Conservation (phyloP, 192 early-diverging fungal species). For the Backusella tuberculispora region DNA sequence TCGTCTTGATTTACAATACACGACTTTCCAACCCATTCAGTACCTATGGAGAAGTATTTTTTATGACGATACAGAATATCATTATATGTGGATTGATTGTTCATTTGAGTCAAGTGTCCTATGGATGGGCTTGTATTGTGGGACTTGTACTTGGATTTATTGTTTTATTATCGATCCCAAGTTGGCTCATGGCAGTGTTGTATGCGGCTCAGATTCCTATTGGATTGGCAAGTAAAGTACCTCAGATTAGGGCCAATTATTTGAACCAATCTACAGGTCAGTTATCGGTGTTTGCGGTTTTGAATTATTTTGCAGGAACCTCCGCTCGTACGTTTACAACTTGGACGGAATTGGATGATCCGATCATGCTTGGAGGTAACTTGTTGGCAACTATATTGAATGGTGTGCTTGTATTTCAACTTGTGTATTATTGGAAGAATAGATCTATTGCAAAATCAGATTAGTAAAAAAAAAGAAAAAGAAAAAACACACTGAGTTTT, state of each 20-base stretch:
- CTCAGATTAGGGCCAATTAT: slow-evolving; percentile 88
- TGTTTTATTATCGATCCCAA: background rate
- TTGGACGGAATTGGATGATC: slow-evolving; percentile 86
- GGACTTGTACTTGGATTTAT: slow-evolving; percentile 43
- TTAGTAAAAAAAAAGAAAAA: slow-evolving; percentile 4
- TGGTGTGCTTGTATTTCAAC: slow-evolving; percentile 76
- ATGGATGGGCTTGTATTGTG: slow-evolving; percentile 38
- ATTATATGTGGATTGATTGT: slow-evolving; percentile 76
- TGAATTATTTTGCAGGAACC: slow-evolving; percentile 86
- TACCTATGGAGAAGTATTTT: slow-evolving; percentile 85
- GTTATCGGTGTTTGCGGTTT: slow-evolving; percentile 86
- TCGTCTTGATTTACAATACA: slow-evolving; percentile 85
- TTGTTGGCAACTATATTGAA: slow-evolving; percentile 78
- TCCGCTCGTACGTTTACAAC: slow-evolving; percentile 92
- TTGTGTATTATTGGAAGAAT: slow-evolving; percentile 50
- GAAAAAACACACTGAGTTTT: background rate
- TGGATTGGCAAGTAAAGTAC: slow-evolving; percentile 79
- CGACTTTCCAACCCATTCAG: slow-evolving; percentile 85
- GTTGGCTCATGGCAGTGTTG: slow-evolving; percentile 14
- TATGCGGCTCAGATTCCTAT: slow-evolving; percentile 69
- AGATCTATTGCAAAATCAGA: slow-evolving; percentile 3
- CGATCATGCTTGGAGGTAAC: slow-evolving; percentile 71
- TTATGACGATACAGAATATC: slow-evolving; percentile 85
- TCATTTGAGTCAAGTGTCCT: slow-evolving; percentile 46
- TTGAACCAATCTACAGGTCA: slow-evolving; percentile 86